A percentile compares a stretch with the other conserved stretches of the same genome.
Conservation (phyloP, 2,329 filamentous ascomycete species). For the Scedosporium apiospermum region DNA sequence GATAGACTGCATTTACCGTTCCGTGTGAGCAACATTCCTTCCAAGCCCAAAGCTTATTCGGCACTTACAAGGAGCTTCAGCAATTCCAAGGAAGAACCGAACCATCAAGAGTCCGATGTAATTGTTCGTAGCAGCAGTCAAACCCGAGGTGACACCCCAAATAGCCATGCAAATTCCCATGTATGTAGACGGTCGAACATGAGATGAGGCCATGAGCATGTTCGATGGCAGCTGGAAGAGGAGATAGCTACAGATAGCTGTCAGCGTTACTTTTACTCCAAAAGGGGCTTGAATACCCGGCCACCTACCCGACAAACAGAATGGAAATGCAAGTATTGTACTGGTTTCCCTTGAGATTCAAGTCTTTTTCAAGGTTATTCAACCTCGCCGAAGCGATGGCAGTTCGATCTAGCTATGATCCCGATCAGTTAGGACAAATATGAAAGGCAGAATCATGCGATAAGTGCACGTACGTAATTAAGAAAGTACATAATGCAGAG, state of each 20-base stretch:
- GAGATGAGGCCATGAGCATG: conserved; percentile 24
- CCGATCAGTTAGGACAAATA: neutral
- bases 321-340: conserved; percentile 27
- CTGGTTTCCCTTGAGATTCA: conserved; percentile 25
- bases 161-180: conserved; percentile 15
- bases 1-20: conserved; percentile 17
- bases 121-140: conserved; percentile 25
- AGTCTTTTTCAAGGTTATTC: conserved; percentile 22
- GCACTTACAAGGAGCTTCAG: conserved; percentile 12
- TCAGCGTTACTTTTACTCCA: too few species aligned
- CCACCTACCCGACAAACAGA: conserved; percentile 22
- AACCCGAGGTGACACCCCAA: conserved; percentile 29
- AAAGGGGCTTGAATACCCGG: too few species aligned
- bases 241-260: conserved; percentile 16
- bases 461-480: conserved; percentile 14
- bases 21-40: too few species aligned
- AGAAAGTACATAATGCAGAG: conserved; percentile 26
- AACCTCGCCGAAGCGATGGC: conserved; percentile 15
- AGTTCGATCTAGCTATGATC: conserved; percentile 18
- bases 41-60: too few species aligned
- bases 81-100: conserved; percentile 28
- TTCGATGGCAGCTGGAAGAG: conserved; percentile 26
- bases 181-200: conserved; percentile 29
- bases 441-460: too few species aligned
- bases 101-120: conserved; percentile 29